phyloP scores from a whole-genome alignment of 2,329 filamentous ascomycete species.

The Metarhizium anisopliae region DNA sequence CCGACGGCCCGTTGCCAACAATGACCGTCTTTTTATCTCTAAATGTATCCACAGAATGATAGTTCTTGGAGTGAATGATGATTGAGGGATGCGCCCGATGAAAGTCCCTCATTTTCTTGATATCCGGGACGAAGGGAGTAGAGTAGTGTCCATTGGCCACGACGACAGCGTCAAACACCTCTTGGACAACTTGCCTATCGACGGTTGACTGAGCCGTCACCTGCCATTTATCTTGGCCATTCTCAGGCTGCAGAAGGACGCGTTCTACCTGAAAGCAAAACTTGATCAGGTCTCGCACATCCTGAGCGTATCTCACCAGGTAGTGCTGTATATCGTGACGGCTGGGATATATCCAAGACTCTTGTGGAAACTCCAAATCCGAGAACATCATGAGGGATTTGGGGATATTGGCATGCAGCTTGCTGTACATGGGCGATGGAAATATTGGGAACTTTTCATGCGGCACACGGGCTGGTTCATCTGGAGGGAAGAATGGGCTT shows the following conservation, averaged over 20 bases:
- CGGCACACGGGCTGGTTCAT: conserved; percentile 49
- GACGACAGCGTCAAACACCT: conserved; percentile 64
- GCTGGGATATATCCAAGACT: conserved; percentile 64
- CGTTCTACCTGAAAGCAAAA: conserved; percentile 65
- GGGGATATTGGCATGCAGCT: conserved; percentile 81
- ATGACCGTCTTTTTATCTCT: conserved; percentile 66
- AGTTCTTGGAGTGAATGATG: conserved; percentile 72
- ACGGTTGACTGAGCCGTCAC: conserved; percentile 44
- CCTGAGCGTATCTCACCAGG: conserved; percentile 60
- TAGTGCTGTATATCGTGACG: conserved; percentile 66
- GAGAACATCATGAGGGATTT: conserved; percentile 72
- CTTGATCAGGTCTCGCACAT: conserved; percentile 56
- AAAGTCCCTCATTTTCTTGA: conserved; percentile 52
- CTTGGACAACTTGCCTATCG: conserved; percentile 27
- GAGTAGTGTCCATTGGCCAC: conserved; percentile 70
- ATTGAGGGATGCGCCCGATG: conserved; percentile 46
- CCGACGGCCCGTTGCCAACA: conserved; percentile 77
- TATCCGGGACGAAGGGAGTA: conserved; percentile 56
- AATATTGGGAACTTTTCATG: conserved; percentile 46
- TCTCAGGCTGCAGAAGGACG: conserved; percentile 28
- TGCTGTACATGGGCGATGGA: conserved; percentile 75
- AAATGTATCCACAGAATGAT: conserved; percentile 57
- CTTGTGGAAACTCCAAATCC: conserved; percentile 55
- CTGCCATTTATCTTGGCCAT: conserved; percentile 47
- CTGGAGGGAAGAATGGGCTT: conserved; percentile 51